A percentile compares a stretch with the other conserved stretches of the same genome.
These are phyloP conservation scores for Pichia occidentalis DNA, from an alignment of 805 yeast species.

Conservation along the genomic window DNA sequence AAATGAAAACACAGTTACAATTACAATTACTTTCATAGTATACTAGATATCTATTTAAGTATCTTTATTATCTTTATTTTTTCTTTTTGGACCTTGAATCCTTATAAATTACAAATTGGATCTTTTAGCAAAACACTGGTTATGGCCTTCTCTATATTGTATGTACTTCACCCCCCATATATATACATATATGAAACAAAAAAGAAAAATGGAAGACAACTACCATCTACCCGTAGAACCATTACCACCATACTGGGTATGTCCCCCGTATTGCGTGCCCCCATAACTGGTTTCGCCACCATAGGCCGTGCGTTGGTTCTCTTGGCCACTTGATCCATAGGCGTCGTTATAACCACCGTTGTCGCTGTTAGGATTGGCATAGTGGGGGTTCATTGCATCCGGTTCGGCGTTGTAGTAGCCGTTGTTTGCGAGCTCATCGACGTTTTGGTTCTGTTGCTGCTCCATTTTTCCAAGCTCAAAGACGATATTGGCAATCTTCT, in stretches of 20 bases:
- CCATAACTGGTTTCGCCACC: slow-evolving; percentile 14
- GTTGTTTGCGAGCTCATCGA: slow-evolving; percentile 29
- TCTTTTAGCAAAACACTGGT: no score
- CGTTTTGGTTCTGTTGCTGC: slow-evolving; percentile 29
- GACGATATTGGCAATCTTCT: slow-evolving; percentile 83
- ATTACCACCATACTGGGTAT: slow-evolving; percentile 16
- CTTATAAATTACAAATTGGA: no score
- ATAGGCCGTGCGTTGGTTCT: slow-evolving; percentile 10
- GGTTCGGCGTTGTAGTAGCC: slow-evolving; percentile 1
- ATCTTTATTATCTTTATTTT: not conserved
- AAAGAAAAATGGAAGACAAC: not conserved
- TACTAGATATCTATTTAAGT: no score
- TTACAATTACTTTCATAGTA: no score
- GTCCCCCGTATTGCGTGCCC: slow-evolving; percentile 16
- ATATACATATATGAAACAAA: not conserved
- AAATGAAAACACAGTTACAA: no score
- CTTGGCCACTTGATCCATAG: slow-evolving; percentile 9
- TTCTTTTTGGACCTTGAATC: not conserved
- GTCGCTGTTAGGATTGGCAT: slow-evolving; percentile 4
- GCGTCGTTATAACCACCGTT: slow-evolving; percentile 16
- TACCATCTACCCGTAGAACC: slow-evolving; percentile 31
- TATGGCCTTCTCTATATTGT: no score
- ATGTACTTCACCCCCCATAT: no score
- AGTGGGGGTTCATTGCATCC: not conserved
- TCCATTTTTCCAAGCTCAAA: slow-evolving; percentile 52